Base-by-base conservation (phyloP, 2,329 filamentous ascomycete genomes). In the Juglanconis oblonga region DNA sequence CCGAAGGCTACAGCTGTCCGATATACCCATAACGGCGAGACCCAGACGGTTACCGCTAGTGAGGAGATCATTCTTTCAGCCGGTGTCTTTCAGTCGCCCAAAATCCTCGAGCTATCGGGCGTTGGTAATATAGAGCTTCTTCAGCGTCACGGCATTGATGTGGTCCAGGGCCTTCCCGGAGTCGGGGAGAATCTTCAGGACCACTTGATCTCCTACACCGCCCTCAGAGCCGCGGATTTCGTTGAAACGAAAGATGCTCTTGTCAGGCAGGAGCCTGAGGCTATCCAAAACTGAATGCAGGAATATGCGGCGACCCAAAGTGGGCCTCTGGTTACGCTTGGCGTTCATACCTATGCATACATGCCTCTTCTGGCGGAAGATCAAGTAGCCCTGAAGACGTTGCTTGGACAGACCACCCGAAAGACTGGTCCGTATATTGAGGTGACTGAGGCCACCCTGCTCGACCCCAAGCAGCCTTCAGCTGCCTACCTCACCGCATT, bases 71-170 rank as follows among this genome's bases (percentile, higher is more conserved):
- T 74, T 47, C 36, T 74, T 3, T 65, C 69, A 5, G 71, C 64
- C 3, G 72, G 72, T 9, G 54, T 67, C 4, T 67, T 71, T 49
- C 68, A 72, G 36, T 70, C 71, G 0, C 72, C 73, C 0, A 70
- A 72, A 40, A 57, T 75, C 3, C 66, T 75, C 1, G 68, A 73
- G 56, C 64, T 73, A 2, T 71, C 68, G 14, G 73, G 73, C 11
- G 68, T 75, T 40, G 73, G 73, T 13, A 66, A 68, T 0, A 44
- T 60, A 0, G 62, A 56, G 3, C 55, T 72, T 9, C 67, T 74
- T 5, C 45, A 59, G 4, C 54, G 62, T 17, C 60, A 67, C 32
- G 59, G 59, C 10, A 72, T 74, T 29, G 61, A 66, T 1, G 64
- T 71, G 5, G 47, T 72, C 6, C 59, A 67, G 9, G 66, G 73